Base-by-base conservation (phyloP, 2,329 filamentous ascomycete genomes). In the Fusarium armeniacum region DNA sequence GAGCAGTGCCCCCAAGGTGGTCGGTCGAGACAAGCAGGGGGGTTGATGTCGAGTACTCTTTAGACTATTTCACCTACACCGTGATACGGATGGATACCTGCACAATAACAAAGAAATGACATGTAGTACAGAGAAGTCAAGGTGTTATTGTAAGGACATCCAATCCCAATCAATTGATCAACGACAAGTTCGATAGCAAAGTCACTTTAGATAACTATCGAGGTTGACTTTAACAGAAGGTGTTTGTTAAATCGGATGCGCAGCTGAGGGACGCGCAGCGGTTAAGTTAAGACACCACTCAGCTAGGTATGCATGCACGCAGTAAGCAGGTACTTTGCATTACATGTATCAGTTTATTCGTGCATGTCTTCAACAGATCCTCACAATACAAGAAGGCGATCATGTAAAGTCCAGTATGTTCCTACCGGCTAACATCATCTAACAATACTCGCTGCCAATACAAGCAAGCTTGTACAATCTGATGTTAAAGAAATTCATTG, bases 11-110 rank as follows among this genome's bases (percentile, higher is more conserved):
- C 26, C 26, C 16, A 52, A 52, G 35, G 41, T 55, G 70, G 62
- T 59, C 54, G 57, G 57, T 67, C 36, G 43, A 67, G 38, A 59
- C 57, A 63, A 47, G 38, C 63, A 57, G 55, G 51, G 58, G 44
- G n/a, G 36, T 6, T 57, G 47, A 53, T 55, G n/a, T 28, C 41
- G 35, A 36, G 22, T 47, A 40, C 36, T 38, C 15, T 32, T 45
- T 28, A 45, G 43, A 45, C 26, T 45, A 36, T 40, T 40, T 22
- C 20, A 40, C 36, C 36, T 28, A 30, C n/a, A 13, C 16, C 16
- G 22, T 30, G 15, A 15, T 28, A 13, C 18, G 43, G 24, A 26
- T 26, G 24, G 36, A 20, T 30, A 45, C 5, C 41, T 44, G 41
- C 22, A 44, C 41, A 44, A 18, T 26, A 44, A 26, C 5, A 41